Conservation (phyloP, 108 stramenopile genomes). For the Epithemia pelagica region DNA sequence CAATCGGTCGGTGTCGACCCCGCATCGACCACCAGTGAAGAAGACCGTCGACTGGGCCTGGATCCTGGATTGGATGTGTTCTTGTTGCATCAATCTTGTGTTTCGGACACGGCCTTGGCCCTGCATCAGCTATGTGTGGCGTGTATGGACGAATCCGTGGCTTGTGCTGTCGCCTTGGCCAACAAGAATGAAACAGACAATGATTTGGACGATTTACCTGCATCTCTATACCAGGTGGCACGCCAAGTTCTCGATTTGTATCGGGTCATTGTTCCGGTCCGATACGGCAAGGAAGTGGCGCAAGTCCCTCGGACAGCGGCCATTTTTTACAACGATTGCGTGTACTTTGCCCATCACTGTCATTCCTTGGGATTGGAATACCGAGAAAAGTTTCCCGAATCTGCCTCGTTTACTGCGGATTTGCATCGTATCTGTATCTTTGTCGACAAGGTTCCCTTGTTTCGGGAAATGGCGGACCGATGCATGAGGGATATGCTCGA, state of each 20-base stretch:
- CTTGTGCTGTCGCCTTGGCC: constrained; percentile 4
- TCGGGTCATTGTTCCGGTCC: constrained; percentile 66
- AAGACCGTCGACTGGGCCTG: constrained; percentile 10
- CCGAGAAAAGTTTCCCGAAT: constrained; percentile 17
- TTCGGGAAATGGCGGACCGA: constrained; percentile 68
- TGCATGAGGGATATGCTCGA: constrained; percentile 70
- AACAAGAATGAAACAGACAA: background rate
- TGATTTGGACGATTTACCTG: constrained; percentile 9
- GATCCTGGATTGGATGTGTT: constrained; percentile 54
- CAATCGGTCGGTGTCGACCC: constrained; percentile 43
- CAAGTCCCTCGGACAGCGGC: constrained; percentile 75
- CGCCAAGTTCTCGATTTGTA: constrained; percentile 69
- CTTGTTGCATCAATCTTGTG: constrained; percentile 45
- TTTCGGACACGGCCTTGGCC: constrained; percentile 57
- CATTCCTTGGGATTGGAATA: constrained; percentile 73
- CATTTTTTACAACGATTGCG: constrained; percentile 75
- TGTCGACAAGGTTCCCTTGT: constrained; percentile 79
- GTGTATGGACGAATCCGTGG: constrained; percentile 67
- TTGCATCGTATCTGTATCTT: constrained; percentile 43
- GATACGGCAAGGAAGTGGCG: constrained; percentile 48
- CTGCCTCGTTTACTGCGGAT: constrained; percentile 18
- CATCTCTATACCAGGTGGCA: constrained; percentile 56
- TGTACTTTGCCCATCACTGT: constrained; percentile 64
- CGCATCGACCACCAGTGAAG: constrained; percentile 18
- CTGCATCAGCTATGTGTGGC: constrained; percentile 42